Evolutionary conservation across 2,329 filamentous ascomycete genomes (phyloP).

Genomic region (Diaporthe ampelina): DNA sequence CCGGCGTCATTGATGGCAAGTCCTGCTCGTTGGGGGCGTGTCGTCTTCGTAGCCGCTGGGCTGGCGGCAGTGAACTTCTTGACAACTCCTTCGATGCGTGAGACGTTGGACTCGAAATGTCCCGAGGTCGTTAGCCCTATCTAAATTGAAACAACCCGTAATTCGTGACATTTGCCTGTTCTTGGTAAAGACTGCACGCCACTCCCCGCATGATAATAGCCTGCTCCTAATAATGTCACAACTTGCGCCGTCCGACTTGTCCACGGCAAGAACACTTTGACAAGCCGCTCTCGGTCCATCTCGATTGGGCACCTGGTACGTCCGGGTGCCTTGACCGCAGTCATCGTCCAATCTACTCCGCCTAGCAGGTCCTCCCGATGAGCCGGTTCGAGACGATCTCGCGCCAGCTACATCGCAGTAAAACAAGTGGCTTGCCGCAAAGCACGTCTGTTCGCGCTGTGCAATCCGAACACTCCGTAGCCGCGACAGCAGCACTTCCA

Average conservation of each 20-base stretch:
- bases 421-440: slow-evolving; percentile 34
- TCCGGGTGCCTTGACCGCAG: neutral
- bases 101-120: neutral
- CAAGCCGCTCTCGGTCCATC: neutral
- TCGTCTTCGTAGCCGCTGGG: neutral
- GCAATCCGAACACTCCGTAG: slow-evolving; percentile 7
- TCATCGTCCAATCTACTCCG: slow-evolving; percentile 10
- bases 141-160: slow-evolving; percentile 15
- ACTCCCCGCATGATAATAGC: slow-evolving; percentile 23
- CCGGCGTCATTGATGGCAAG: neutral
- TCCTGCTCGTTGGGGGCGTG: neutral
- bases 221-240: slow-evolving; percentile 14
- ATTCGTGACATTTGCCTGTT: slow-evolving; percentile 11
- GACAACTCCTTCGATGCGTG: neutral
- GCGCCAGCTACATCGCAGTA: slow-evolving; percentile 25
- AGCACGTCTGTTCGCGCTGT: slow-evolving; percentile 22
- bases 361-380: slow-evolving; percentile 15
- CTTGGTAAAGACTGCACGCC: slow-evolving; percentile 14
- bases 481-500: slow-evolving; percentile 4
- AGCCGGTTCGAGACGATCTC: slow-evolving; percentile 21
- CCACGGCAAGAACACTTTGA: neutral
- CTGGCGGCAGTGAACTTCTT: neutral
- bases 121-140: slow-evolving; percentile 1
- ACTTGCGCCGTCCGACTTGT: slow-evolving; percentile 1
- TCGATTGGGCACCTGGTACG: neutral